Base-by-base conservation (phyloP, 2,329 filamentous ascomycete genomes). In the Epichloe sp. region DNA sequence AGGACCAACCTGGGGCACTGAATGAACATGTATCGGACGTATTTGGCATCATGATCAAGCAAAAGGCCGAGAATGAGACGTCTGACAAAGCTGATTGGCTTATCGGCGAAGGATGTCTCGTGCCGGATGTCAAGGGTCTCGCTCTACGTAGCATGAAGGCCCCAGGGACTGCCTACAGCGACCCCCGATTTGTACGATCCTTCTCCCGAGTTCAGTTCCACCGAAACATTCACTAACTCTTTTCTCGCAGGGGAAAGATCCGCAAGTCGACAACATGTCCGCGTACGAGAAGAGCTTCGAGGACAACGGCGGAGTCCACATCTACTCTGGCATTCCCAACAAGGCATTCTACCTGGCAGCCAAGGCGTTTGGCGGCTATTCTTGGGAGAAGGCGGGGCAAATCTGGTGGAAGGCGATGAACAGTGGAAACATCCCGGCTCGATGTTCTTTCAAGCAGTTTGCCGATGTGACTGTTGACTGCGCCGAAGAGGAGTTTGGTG, bases 31-130 rank as follows among this genome's bases (percentile, higher is more conserved):
- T 79, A 35, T 74, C 76, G 0, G 77, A 80, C 55, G 72, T 74
- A 1, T 79, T 79, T 56, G 77, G 75, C 52, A 71, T 75, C 61
- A 78, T 80, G 73, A 64, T 76, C 53, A 77, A 79, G 66, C 77
- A 80, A 61, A 70, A 69, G 56, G 66, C 68, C 8, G 66, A 76
- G 49, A 54, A 74, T 21, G 68, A 73, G 56, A 69, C 63, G 10
- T 65, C 72, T 1, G 65, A 66, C 4, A 62, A 69, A 8, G 73
- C 75, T 3, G 74, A 79, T 59, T 79, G 76, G 76, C 65, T 79
- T 3, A 71, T 78, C 47, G 76, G 75, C 35, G 73, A 79, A 59
- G 70, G 70, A 35, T 75, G 74, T 45, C 71, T 78, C 42, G 61
- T 75, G 56, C 73, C 72, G 2, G 71, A 65, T 3, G 66, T 76